Evolutionary conservation across 2,329 filamentous ascomycete genomes (phyloP).

Genomic region (Colletotrichum camelliae): DNA sequence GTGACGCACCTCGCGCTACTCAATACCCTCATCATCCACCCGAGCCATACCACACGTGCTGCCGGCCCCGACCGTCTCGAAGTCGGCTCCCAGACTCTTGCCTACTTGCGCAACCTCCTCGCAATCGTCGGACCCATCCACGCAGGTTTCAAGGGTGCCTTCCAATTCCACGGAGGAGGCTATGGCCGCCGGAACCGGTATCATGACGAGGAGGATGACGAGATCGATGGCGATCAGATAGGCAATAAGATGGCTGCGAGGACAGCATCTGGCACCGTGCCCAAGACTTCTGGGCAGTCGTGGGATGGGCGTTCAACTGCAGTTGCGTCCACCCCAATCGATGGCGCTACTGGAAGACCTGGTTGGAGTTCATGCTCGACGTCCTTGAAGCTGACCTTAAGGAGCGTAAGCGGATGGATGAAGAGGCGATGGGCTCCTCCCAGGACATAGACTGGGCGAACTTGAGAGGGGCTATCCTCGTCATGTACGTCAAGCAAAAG

Average conservation of each 20-base stretch:
- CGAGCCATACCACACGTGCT: conserved; percentile 76
- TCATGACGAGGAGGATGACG: conserved; percentile 40
- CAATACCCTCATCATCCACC: conserved; percentile 84
- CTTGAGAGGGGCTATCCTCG: conserved; percentile 59
- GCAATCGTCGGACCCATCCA: conserved; percentile 71
- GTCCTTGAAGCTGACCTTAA: conserved; percentile 75
- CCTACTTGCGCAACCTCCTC: conserved; percentile 73
- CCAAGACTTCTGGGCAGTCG: conserved; percentile 85
- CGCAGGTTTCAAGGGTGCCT: conserved; percentile 73
- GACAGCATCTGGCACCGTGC: conserved; percentile 77
- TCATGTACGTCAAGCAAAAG: conserved; percentile 58
- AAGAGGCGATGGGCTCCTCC: conserved; percentile 28
- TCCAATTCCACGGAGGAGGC: conserved; percentile 64
- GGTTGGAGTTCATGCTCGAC: conserved; percentile 81
- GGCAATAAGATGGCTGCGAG: conserved; percentile 63
- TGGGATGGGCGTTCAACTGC: conserved; percentile 92
- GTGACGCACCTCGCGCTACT: conserved; percentile 77
- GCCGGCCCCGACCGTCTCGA: conserved; percentile 64
- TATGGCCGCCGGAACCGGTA: conserved; percentile 46
- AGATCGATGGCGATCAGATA: conserved; percentile 57
- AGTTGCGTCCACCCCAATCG: conserved; percentile 73
- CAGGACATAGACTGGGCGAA: conserved; percentile 25
- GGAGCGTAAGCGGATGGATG: conserved; percentile 58
- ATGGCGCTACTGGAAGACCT: conserved; percentile 83
- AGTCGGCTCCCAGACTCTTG: conserved; percentile 70